Evolutionary conservation across 108 stramenopile genomes (phyloP), one percentile per base, ranked within the genome.

Genomic region (Cylindrotheca closterium): DNA sequence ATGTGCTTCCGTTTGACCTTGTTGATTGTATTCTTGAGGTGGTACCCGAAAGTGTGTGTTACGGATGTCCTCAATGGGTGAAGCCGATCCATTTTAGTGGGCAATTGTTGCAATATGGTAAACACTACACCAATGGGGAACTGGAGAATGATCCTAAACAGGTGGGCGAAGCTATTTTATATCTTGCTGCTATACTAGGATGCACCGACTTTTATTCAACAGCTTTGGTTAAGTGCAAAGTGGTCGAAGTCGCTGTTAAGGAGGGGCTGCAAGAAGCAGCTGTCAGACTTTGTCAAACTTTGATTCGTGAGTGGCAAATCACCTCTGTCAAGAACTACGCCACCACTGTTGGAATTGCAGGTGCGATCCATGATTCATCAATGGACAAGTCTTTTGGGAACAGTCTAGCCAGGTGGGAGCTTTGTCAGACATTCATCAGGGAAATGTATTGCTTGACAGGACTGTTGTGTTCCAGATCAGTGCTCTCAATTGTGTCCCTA

Each of bases 161-260:
- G 68, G 85, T 85, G 22, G 85, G 82, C 23, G 79, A 62, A 12
- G 69, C 71, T n/a, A 64, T 86, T 23, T 80, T 89, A 55, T 77
- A 83, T 31, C 55, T 89, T 17, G 79, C 88, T 1, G 83, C 70
- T 27, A 74, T 85, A 15, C 57, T 89, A 19, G 88, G 81, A 47
- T 51, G 79, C 29, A 55, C 57, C 27, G 30, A 68, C 51, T 58
- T 57, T 0, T 34, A 49, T 4, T 62, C 74, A 4, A 63, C 69
- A 25, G 69, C 86, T 18, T 12, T 79, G 19, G 79, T 85, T 21
- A 83, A 84, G 59, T 63, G 32, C 21, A 55, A 62, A 7, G 82
- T 89, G 59, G 74, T 75, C 24, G 63, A 69, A 22, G 66, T 71
- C 59, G 85, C 81, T 1, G 48, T 80, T 32, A 28, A 54, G n/a